Evolutionary conservation across 495 filamentous ascomycete species (phyloP).

Genomic region (Neurospora cerealis): DNA sequence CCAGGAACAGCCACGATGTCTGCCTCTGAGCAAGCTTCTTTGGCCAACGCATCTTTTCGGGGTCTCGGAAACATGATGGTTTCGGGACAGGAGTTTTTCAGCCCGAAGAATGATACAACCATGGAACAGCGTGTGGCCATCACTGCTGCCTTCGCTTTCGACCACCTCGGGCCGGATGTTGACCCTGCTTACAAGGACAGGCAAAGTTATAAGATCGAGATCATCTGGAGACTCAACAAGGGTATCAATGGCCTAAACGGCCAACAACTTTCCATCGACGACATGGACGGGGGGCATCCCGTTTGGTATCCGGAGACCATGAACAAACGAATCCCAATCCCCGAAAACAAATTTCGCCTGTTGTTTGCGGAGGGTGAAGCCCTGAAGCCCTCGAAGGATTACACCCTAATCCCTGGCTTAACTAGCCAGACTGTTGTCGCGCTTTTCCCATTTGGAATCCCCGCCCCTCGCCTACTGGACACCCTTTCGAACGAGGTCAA

Average conservation of each 20-base stretch:
- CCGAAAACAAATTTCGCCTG: background rate
- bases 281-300: background rate
- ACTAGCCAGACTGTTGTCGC: background rate
- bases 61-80: background rate
- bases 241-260: background rate
- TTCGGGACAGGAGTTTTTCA: background rate
- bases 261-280: background rate
- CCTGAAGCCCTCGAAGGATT: too few relatives aligned
- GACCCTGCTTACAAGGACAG: background rate
- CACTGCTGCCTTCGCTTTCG: background rate
- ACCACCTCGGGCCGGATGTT: background rate
- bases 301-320: background rate
- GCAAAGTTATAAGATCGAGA: background rate
- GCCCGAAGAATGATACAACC: too few relatives aligned
- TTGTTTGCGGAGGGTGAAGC: background rate
- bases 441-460: background rate
- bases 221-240: background rate
- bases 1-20: background rate
- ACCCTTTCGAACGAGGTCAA: background rate
- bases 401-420: too few relatives aligned
- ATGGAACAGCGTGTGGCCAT: too few relatives aligned
- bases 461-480: background rate
- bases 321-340: background rate
- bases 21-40: background rate
- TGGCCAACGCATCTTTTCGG: background rate